These are phyloP conservation scores for Hibiscus mutabilis DNA, from an alignment of 345 rosid genomes.

Conservation along the genomic window DNA sequence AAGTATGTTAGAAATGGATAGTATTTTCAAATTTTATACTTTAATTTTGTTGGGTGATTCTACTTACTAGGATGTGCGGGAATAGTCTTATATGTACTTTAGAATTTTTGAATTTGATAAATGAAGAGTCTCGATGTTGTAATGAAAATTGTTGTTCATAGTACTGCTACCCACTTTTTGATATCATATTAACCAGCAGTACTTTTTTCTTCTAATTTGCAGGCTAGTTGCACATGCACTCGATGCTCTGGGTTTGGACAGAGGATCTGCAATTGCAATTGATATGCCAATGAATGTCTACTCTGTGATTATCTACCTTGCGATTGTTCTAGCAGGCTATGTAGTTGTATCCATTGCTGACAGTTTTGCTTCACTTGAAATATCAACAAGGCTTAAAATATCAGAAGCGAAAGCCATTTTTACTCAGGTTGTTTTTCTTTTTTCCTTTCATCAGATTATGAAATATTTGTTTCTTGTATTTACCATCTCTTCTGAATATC, in stretches of 20 bases:
- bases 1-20: not conserved
- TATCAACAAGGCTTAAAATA: conserved; percentile 80
- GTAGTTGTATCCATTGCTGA: conserved; percentile 95
- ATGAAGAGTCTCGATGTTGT: conserved; percentile 8
- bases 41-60: not conserved
- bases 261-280: conserved; percentile 81
- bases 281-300: conserved; percentile 93
- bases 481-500: not conserved
- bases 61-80: not conserved
- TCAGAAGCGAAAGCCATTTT: conserved; percentile 84
- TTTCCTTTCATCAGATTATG: not conserved
- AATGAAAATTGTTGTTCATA: not conserved
- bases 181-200: conserved; percentile 6
- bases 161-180: not conserved
- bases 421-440: conserved; percentile 56
- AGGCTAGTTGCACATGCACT: conserved; percentile 85
- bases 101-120: not conserved
- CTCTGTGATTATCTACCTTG: conserved; percentile 85
- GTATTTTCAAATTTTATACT: not conserved
- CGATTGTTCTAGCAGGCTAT: conserved; percentile 79
- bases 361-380: conserved; percentile 81
- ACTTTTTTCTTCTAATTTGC: conserved; percentile 13
- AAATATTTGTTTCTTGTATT: not conserved
- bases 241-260: conserved; percentile 48
- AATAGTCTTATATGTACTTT: not conserved